Conservation (phyloP, 164 flowering plant species). For the Litsea cubeba region DNA sequence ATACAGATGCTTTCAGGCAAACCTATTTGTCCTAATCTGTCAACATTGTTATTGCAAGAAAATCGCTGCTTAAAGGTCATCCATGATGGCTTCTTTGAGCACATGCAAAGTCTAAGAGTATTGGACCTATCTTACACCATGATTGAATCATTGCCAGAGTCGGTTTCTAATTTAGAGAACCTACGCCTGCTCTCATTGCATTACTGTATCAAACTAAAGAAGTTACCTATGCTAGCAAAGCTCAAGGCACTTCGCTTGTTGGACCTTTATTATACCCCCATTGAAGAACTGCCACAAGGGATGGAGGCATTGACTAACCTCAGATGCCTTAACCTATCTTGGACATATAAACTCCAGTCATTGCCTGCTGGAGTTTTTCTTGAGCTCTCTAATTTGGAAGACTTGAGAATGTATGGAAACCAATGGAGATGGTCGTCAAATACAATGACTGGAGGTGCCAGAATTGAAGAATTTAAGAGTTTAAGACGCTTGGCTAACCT, state of each 20-base stretch:
- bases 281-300: conserved; percentile 8
- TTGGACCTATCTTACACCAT: conserved; percentile 20
- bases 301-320: conserved; percentile 13
- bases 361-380: conserved; percentile 1
- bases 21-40: conserved; percentile 19
- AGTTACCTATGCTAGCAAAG: conserved; percentile 17
- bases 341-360: background rate
- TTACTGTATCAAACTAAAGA: background rate
- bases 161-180: conserved; percentile 20
- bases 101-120: conserved; percentile 20
- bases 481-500: background rate
- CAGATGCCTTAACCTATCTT: conserved; percentile 11
- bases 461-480: conserved; percentile 6
- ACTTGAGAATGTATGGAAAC: conserved; percentile 4
- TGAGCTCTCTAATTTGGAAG: conserved; percentile 1
- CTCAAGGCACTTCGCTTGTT: conserved; percentile 11
- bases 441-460: background rate
- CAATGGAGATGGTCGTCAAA: background rate
- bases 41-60: conserved; percentile 12
- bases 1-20: conserved; percentile 1
- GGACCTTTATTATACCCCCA: conserved; percentile 3
- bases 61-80: conserved; percentile 8
- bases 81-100: conserved; percentile 16
- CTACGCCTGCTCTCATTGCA: conserved; percentile 9
- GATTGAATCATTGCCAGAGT: conserved; percentile 22